Evolutionary conservation across 306 rosid species (phyloP), one percentile per base, ranked within the genome.

Genomic region (Chamaecrista fasciculata): DNA sequence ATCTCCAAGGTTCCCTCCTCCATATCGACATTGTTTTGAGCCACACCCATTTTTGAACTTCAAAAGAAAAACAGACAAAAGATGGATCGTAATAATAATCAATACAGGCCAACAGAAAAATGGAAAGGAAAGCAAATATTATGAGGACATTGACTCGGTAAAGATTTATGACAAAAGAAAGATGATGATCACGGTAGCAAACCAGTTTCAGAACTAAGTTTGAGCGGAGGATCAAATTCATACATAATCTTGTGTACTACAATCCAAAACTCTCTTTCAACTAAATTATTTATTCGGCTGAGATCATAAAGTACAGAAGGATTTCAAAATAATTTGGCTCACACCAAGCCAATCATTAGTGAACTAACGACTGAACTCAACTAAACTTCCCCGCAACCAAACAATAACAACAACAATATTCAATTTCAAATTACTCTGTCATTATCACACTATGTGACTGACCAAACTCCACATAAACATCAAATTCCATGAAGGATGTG

Each of bases 1-100:
- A 94, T 81, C 88, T 94, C 99, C 82, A 94, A 81, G 40, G 77
- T 74, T 34, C 92, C 96, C 73, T 94, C 97, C 51, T 88, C 96
- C 61, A 51, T 39, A 61, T 84, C 88, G 3, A 63, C 73, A 79
- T 71, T 68, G 78, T 90, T 86, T 71, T 76, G 72, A 43, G 82
- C 83, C 42, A 73, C 78, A 46, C 88, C 99, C 99, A 94, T 82
- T 48, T 49, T 44, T 59, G 52, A 69, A 75, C 37, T 70, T 51
- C 59, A 81, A 59, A 70, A 49, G 61, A 67, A 8, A 33, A 67
- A 49, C 34, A 19, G 43, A 40, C 4, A 29, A 29, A 29, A 29
- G 5, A 29, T 2, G 34, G 16, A 71, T 72, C 10, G 18, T 18
- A 11, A 51, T 20, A 36, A 19, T 19, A 50, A 49, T 65, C 18